These are phyloP conservation scores for Lolium rigidum DNA, from an alignment of 176 grass and related monocot species.

Conservation along the genomic window DNA sequence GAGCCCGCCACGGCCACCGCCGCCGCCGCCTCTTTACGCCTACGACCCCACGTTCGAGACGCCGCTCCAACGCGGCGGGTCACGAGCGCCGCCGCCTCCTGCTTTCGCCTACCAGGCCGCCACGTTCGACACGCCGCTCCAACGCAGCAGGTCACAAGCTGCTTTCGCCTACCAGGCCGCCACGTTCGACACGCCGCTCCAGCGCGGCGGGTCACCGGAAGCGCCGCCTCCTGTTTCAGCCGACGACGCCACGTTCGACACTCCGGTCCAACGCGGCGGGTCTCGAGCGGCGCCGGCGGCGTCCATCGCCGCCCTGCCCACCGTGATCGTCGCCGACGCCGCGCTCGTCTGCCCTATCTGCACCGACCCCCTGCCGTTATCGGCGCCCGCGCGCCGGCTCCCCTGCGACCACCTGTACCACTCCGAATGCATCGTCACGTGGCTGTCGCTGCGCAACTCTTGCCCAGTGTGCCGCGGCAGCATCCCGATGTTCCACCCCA, in stretches of 20 bases:
- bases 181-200: not conserved
- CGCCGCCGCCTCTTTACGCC: not conserved
- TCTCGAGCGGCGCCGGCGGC: not conserved
- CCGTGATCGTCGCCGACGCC: not conserved
- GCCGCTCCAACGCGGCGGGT: no score
- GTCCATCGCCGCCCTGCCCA: slow-evolving; percentile 27
- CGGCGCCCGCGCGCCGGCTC: not conserved
- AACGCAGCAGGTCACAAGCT: no score
- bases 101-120: no score
- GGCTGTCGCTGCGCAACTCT: slow-evolving; percentile 18
- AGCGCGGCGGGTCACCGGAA: not conserved
- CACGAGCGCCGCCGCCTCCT: no score
- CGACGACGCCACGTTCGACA: not conserved
- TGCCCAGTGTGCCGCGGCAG: slow-evolving; percentile 35
- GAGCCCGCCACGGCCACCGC: no score
- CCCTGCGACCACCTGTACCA: slow-evolving; percentile 33
- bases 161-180: no score
- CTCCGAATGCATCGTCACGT: slow-evolving; percentile 29
- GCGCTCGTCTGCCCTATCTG: not conserved
- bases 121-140: no score
- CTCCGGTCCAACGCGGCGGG: not conserved
- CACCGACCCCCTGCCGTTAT: not conserved
- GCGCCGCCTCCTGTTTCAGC: not conserved
- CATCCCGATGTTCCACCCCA: not conserved
- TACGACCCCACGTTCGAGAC: not conserved